Evolutionary conservation across 108 stramenopile species (phyloP).

Genomic region (Nitzschia sp.): DNA sequence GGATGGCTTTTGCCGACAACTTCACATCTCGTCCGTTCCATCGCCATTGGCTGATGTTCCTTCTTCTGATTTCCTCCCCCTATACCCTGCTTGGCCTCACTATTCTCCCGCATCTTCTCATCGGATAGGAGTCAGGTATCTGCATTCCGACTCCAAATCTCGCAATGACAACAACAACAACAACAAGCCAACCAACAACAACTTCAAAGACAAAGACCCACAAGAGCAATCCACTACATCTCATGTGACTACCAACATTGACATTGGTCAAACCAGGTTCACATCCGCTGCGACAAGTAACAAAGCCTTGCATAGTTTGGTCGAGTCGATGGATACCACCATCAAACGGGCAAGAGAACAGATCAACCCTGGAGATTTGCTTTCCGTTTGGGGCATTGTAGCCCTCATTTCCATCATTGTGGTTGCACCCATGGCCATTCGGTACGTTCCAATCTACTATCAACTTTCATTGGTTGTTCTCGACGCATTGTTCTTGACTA

Average conservation of each 20-base stretch:
- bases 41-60: background rate
- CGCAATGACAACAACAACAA: background rate
- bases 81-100: background rate
- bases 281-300: background rate
- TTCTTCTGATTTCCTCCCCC: constrained; percentile 3
- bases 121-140: constrained; percentile 1
- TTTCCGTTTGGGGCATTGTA: constrained; percentile 35
- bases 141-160: background rate
- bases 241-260: too few species aligned
- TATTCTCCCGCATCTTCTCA: background rate
- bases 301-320: background rate
- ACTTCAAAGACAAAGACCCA: background rate
- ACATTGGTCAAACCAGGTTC: too few species aligned
- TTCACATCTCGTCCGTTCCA: background rate
- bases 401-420: constrained; percentile 22
- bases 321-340: constrained; percentile 24
- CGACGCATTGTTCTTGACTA: too few species aligned
- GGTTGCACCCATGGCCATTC: constrained; percentile 23
- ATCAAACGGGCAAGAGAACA: constrained; percentile 16
- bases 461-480: too few species aligned
- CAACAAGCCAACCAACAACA: background rate
- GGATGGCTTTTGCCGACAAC: background rate
- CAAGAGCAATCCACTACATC: too few species aligned
- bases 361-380: constrained; percentile 24
- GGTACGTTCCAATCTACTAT: constrained; percentile 22